These are phyloP conservation scores for Corymbia calophylla DNA, from an alignment of 441 rosid genomes.

Conservation along the genomic window DNA sequence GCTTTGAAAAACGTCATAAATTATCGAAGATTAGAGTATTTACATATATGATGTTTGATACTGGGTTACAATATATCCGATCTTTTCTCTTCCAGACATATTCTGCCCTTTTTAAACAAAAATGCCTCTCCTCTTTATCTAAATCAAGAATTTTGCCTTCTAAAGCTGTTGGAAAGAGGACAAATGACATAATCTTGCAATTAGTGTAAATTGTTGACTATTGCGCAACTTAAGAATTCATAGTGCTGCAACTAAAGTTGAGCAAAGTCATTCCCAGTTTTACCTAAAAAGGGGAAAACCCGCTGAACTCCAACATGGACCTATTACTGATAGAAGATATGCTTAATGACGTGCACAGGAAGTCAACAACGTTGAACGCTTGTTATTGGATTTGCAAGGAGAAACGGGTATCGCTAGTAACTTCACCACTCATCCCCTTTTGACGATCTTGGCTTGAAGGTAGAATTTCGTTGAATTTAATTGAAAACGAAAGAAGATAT, in stretches of 20 bases:
- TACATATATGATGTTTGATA: neutral
- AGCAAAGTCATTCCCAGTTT: neutral
- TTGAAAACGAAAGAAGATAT: neutral
- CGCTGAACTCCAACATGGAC: neutral
- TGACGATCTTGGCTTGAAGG: neutral
- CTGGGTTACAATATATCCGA: neutral
- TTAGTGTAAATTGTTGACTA: neutral
- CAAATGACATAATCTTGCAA: neutral
- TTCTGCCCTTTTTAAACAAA: neutral
- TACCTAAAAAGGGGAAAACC: neutral
- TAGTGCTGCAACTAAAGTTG: neutral
- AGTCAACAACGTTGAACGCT: neutral
- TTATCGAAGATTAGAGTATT: neutral
- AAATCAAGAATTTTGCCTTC: neutral
- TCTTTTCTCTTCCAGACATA: neutral
- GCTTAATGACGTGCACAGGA: neutral
- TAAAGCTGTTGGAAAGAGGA: neutral
- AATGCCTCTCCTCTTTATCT: neutral
- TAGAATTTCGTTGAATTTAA: neutral
- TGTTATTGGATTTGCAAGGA: neutral
- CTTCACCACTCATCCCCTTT: neutral
- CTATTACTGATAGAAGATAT: neutral
- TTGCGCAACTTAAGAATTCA: neutral
- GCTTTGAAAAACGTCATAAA: neutral
- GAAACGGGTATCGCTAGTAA: neutral